phyloP scores from a whole-genome alignment of 805 yeast genomes.

The Metschnikowia amazonensis region DNA sequence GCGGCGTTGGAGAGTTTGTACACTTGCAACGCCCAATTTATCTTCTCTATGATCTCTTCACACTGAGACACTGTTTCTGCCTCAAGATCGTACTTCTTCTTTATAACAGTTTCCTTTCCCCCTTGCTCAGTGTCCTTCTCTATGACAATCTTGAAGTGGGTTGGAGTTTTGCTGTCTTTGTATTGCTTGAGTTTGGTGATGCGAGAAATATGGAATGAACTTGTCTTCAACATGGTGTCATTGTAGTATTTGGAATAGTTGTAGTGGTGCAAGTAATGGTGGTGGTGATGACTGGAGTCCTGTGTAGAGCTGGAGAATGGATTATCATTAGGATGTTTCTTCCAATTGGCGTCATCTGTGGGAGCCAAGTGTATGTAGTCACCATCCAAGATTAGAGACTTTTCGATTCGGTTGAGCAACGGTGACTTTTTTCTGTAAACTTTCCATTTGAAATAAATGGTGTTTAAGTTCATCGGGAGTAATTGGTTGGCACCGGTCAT shows the following conservation, averaged over 20 bases:
- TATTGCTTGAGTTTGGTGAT: slow-evolving; percentile 73
- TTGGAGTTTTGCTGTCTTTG: slow-evolving; percentile 55
- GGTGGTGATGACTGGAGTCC: slow-evolving; percentile 25
- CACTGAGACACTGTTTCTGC: slow-evolving; percentile 61
- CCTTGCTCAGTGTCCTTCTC: slow-evolving; percentile 28
- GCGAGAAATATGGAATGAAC: slow-evolving; percentile 81
- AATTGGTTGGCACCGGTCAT: slow-evolving; percentile 11
- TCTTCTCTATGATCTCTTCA: slow-evolving; percentile 69
- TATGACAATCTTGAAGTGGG: slow-evolving; percentile 77
- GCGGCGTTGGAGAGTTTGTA: slow-evolving; percentile 37
- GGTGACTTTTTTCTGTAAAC: slow-evolving; percentile 90
- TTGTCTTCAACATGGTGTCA: slow-evolving; percentile 75
- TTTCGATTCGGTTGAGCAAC: slow-evolving; percentile 72
- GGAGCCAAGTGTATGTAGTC: slow-evolving; percentile 88
- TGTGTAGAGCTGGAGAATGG: slow-evolving; percentile 24
- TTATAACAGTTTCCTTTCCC: slow-evolving; percentile 54
- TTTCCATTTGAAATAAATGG: slow-evolving; percentile 76
- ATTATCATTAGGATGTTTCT: slow-evolving; percentile 29
- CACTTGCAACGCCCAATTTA: slow-evolving; percentile 54
- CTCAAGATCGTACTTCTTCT: slow-evolving; percentile 84
- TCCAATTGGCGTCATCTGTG: slow-evolving; percentile 61
- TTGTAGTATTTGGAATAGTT: slow-evolving; percentile 43
- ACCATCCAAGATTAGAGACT: slow-evolving; percentile 88
- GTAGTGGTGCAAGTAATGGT: slow-evolving; percentile 37
- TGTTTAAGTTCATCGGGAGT: slow-evolving; percentile 36